Base-by-base conservation (phyloP, 768 basidiomycete species). In the Lentinula aciculospora region DNA sequence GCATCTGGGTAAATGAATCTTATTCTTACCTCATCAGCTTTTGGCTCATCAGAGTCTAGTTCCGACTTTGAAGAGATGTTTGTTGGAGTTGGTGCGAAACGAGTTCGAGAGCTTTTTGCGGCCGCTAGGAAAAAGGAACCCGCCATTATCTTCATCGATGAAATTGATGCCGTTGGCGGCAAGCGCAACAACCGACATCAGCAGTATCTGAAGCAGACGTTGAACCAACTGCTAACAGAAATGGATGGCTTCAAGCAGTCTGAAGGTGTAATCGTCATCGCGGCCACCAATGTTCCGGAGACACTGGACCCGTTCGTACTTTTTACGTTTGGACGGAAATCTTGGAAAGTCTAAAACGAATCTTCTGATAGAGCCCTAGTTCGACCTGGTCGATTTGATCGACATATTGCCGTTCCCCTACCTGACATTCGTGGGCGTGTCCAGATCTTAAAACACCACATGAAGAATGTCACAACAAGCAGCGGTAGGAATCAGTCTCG, bases 61-160 rank as follows among this genome's bases (percentile, higher is more conserved):
- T 92, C 92, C 51, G 94, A 97, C 66, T 98, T 98, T 62, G 96
- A 98, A 68, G 96, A 98, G 71, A 95, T 98, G 86, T 96, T 94
- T 68, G 94, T 96, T 47, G 94, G 94, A 56, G 88, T 92, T 34
- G 94, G 94, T 53, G 95, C 97, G 15, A 94, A 95, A 68, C 88
- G 97, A 10, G 91, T 99, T 39, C 83, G 97, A 39, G 96, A 98
- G 61, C 82, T 99, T 28, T 99, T 99, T 64, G 85, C 91, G 4
- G 86, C 92, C 5, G 97, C 97, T 23, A 83, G 94, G 53, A 95
- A 96, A 74, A 92, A 92, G 69, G 85, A 95, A 60, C 95, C 97
- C 4, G 89, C 97, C 15, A 98, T 99, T 71, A 94, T 99, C 60
- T 99, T 99, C 74, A 98, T 99, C 65, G 94, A 98, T 65, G 94